Conservation (phyloP, 2,329 filamentous ascomycete genomes). For the Diaporthe amygdali region DNA sequence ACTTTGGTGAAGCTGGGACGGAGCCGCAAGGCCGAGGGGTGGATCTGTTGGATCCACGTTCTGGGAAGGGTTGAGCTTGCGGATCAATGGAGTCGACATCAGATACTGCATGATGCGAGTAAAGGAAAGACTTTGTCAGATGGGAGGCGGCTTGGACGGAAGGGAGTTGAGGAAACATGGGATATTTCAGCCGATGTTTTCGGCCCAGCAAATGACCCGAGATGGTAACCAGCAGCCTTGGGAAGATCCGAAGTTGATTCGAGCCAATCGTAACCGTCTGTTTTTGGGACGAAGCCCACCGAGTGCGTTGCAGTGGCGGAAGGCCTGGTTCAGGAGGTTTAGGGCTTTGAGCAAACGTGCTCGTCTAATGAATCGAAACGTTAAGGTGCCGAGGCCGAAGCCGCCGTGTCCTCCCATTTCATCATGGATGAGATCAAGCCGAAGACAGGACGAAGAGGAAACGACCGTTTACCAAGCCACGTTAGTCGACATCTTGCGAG, state of each 20-base stretch:
- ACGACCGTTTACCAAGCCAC: not conserved
- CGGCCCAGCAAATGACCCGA: conserved; percentile 1
- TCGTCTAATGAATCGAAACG: conserved; percentile 5
- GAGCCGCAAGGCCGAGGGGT: not conserved
- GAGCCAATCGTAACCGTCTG: conserved; percentile 8
- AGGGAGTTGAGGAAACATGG: conserved; percentile 7
- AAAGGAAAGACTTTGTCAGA: not conserved
- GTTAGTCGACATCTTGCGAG: not conserved
- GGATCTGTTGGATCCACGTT: not conserved
- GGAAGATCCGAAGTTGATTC: not conserved
- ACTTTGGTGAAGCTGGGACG: not conserved
- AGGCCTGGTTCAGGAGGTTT: not conserved
- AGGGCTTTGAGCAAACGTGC: not conserved
- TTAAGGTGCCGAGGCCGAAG: not conserved
- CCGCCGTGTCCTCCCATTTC: not conserved
- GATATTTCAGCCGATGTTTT: conserved; percentile 10
- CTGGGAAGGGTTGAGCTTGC: not conserved
- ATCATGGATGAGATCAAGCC: not conserved
- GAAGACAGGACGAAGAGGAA: conserved; percentile 7
- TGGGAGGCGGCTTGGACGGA: conserved; percentile 7
- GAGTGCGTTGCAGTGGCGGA: not conserved
- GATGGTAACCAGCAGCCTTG: not conserved
- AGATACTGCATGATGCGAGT: conserved; percentile 1
- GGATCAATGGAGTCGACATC: not conserved
- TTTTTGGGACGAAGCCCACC: not conserved